phyloP scores from a whole-genome alignment of 1,284 basidiomycete genomes.

The Puccinia hordei region DNA sequence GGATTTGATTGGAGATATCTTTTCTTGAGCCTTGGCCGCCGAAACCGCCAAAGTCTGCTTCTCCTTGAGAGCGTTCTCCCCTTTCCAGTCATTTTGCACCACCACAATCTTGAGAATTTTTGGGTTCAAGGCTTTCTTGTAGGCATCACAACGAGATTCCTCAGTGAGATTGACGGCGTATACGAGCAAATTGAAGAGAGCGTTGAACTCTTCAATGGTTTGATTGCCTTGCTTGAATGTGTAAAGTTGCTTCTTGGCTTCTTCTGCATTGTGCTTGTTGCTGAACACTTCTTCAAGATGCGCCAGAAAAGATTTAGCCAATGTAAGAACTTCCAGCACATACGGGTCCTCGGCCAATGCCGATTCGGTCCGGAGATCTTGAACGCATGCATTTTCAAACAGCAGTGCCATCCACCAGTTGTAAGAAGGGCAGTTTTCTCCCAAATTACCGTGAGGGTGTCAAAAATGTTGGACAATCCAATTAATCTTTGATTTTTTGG shows the following conservation, averaged over 20 bases:
- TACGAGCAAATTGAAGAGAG: neutral
- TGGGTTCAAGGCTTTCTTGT: neutral
- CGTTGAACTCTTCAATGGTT: constrained; percentile 15
- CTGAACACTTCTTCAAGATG: constrained; percentile 1
- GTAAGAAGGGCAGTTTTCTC: neutral
- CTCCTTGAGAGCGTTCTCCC: neutral
- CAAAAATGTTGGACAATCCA: constrained; percentile 16
- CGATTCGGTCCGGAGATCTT: neutral
- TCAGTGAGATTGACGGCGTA: constrained; percentile 8
- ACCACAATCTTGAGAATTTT: neutral
- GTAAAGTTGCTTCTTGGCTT: constrained; percentile 6
- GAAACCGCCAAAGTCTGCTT: neutral
- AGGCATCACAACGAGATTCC: constrained; percentile 24
- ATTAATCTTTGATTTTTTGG: constrained; percentile 24
- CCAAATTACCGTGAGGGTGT: neutral
- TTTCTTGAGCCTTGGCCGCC: constrained; percentile 12
- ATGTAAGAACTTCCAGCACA: neutral
- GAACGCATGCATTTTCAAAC: neutral
- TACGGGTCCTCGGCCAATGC: neutral
- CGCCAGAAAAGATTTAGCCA: neutral
- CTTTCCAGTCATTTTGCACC: neutral
- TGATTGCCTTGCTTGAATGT: neutral
- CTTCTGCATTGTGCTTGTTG: neutral
- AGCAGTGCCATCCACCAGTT: constrained; percentile 29
- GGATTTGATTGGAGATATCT: neutral